phyloP scores from a whole-genome alignment of 2,329 filamentous ascomycete genomes.

The Aspergillus terreus region DNA sequence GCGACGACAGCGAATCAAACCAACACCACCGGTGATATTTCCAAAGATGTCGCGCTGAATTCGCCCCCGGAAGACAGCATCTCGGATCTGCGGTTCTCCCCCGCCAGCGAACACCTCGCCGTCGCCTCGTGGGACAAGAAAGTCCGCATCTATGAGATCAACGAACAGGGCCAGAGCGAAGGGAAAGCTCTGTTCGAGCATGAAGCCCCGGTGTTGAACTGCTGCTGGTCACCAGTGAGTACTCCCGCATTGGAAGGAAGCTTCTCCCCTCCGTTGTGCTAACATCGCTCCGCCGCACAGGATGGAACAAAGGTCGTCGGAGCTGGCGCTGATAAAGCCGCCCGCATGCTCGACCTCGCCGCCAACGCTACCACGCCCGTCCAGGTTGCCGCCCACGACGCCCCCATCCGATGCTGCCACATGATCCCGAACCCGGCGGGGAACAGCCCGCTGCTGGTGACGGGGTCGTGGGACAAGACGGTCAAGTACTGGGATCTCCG shows the following conservation, averaged over 20 bases:
- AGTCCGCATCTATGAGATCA: constrained; percentile 93
- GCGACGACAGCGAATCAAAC: constrained; percentile 49
- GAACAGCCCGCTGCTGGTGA: constrained; percentile 73
- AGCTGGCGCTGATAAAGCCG: constrained; percentile 84
- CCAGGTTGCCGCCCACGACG: constrained; percentile 80
- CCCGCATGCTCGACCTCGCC: constrained; percentile 79
- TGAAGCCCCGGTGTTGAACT: constrained; percentile 76
- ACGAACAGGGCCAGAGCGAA: constrained; percentile 69
- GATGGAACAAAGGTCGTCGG: constrained; percentile 87
- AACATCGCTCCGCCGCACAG: constrained; percentile 44
- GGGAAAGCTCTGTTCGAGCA: constrained; percentile 85
- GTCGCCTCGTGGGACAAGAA: constrained; percentile 97
- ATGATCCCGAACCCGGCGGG: constrained; percentile 65
- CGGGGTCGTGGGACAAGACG: constrained; percentile 65
- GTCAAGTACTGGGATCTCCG: constrained; percentile 57
- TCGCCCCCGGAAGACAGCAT: constrained; percentile 84
- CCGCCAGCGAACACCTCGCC: constrained; percentile 73
- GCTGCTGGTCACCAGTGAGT: constrained; percentile 82
- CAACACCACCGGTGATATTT: constrained; percentile 84
- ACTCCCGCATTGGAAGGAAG: not conserved
- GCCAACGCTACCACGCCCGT: constrained; percentile 51
- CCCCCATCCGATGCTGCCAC: constrained; percentile 72
- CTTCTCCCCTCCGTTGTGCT: constrained; percentile 5
- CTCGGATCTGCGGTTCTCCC: constrained; percentile 80
- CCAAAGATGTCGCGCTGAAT: constrained; percentile 76